Evolutionary conservation across 768 basidiomycete species (phyloP).

Genomic region (Boletus eberwhitei): DNA sequence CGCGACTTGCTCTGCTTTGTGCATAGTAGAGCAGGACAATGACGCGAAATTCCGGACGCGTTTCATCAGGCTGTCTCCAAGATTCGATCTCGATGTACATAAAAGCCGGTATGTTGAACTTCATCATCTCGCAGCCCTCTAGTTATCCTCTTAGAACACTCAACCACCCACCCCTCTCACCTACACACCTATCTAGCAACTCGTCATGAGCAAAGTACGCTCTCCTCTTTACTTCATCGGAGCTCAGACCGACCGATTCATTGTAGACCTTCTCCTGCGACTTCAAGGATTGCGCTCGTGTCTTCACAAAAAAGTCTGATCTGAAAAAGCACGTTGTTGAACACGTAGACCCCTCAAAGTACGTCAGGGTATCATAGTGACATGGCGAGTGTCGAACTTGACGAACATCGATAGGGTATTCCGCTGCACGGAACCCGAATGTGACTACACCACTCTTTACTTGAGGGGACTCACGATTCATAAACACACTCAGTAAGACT

Average conservation of each 20-base stretch:
- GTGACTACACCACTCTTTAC: neutral
- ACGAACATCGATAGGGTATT: neutral
- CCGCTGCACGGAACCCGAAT: neutral
- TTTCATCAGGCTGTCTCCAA: neutral
- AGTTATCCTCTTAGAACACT: neutral
- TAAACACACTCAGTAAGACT: neutral
- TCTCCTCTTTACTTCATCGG: neutral
- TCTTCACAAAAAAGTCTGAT: neutral
- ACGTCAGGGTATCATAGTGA: neutral
- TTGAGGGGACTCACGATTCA: neutral
- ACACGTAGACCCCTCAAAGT: neutral
- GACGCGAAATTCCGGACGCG: neutral
- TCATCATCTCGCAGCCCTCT: neutral
- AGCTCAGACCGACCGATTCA: neutral
- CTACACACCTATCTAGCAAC: neutral
- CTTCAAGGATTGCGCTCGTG: neutral
- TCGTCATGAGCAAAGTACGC: slow-evolving; percentile 5
- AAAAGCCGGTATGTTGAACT: neutral
- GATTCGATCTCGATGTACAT: neutral
- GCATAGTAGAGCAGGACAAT: neutral
- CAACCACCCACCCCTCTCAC: neutral
- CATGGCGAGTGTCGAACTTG: neutral
- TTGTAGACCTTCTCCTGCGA: neutral
- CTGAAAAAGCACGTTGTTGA: neutral
- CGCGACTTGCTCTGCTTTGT: neutral